Percentiles rank a stretch among this genome's conserved stretches.
Evolutionary conservation across 768 basidiomycete species (phyloP).

Genomic region (Agrocybe praecox): DNA sequence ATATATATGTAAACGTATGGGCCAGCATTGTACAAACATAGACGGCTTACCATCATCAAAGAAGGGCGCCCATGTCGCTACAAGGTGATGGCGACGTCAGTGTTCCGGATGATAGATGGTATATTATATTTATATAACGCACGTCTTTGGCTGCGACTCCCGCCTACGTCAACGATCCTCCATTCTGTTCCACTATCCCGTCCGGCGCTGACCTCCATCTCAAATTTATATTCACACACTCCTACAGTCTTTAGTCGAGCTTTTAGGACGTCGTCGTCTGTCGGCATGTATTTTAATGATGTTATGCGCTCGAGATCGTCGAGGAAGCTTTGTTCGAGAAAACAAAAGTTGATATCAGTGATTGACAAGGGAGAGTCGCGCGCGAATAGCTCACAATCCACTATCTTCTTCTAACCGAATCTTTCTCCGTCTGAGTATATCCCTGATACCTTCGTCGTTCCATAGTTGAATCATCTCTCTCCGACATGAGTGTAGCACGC

Average conservation of each 20-base stretch:
- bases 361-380: background rate
- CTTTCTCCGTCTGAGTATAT: constrained; percentile 56
- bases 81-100: background rate
- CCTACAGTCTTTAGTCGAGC: constrained; percentile 79
- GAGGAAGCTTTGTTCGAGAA: constrained; percentile 53
- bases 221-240: constrained; percentile 79
- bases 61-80: constrained; percentile 72
- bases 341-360: constrained; percentile 6
- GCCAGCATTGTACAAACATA: too few species aligned
- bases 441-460: constrained; percentile 61
- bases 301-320: constrained; percentile 71
- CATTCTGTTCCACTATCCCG: constrained; percentile 65
- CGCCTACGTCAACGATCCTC: constrained; percentile 80
- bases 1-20: too few species aligned
- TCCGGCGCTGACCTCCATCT: constrained; percentile 64
- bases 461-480: constrained; percentile 71
- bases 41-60: constrained; percentile 64
- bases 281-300: constrained; percentile 62
- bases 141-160: constrained; percentile 62
- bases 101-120: too few species aligned
- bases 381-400: constrained; percentile 62
- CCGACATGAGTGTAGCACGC: constrained; percentile 58
- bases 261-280: constrained; percentile 77
- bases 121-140: too few species aligned
- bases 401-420: constrained; percentile 71